Base-by-base conservation (phyloP, 768 basidiomycete species). In the Mycena chlorophos region DNA sequence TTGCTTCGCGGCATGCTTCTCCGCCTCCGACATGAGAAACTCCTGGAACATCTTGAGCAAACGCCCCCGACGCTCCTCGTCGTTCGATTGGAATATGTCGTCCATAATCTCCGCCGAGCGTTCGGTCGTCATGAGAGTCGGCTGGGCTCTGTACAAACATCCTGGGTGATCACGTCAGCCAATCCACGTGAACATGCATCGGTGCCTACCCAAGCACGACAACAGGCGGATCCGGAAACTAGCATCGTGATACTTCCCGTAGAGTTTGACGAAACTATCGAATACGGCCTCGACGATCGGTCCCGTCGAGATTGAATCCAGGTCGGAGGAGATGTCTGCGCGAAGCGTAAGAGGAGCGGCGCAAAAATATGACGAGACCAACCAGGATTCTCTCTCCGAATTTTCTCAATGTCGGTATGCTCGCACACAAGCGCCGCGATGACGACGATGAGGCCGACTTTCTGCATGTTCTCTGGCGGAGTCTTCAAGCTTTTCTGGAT, bases 111-210 rank as follows among this genome's bases (percentile, higher is more conserved):
- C 74, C 0, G 89, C 82, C 1, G 94, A 94, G 13, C 79, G 74
- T 3, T 89, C 86, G 61, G 87, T 72, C 0, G 90, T 91, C 87
- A 99, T 94, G 55, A 98, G 72, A 1, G 88, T 88, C 2, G 97
- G 96, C 63, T 95, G 90, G 4, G 94, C 87, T 23, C 93, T 87
- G 75, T 94, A 98, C 4, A 99, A 72, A 70, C 91, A 97, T 12
- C 96, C 94, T 93, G 57, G 5, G 29, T 16, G 27, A 49, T 16
- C 28, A 57, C 26, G 53, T 19, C 14, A 47, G 38, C 8, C 43
- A 23, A 31, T 20, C 31, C 28, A 10, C 28, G 47, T 5, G 51
- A 38, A 17, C 17, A 34, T 45, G 1, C 27, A 31, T 14, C 30
- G 27, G 29, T 42, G 65, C 80, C 27, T 57, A 93, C 94, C 96